phyloP scores from a whole-genome alignment of 768 basidiomycete species.

The Naganishia onofrii region DNA sequence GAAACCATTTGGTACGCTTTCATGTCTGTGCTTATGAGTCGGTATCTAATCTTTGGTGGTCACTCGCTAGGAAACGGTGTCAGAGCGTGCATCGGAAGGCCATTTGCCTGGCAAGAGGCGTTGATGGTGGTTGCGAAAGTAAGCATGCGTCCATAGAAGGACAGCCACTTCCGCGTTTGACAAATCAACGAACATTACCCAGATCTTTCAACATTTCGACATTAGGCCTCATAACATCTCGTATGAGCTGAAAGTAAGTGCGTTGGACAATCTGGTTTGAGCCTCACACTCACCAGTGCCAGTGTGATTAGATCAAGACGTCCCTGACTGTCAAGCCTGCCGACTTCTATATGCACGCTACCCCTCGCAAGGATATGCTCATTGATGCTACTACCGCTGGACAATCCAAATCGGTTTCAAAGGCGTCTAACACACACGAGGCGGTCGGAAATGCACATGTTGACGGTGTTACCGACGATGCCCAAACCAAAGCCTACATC shows the following conservation, averaged over 20 bases:
- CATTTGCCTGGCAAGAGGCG: conserved; percentile 59
- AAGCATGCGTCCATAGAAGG: neutral
- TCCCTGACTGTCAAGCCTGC: conserved; percentile 58
- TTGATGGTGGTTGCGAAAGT: conserved; percentile 53
- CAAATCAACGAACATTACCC: neutral
- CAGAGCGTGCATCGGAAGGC: conserved; percentile 54
- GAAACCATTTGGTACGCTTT: conserved; percentile 33
- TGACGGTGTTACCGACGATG: neutral
- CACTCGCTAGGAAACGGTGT: conserved; percentile 52
- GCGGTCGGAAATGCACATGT: neutral
- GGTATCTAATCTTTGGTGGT: conserved; percentile 48
- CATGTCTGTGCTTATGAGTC: neutral
- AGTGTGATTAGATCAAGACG: conserved; percentile 50
- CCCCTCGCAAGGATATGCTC: conserved; percentile 44
- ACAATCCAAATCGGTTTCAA: no score
- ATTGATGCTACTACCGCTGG: neutral
- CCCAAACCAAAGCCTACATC: neutral
- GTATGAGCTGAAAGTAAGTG: conserved; percentile 51
- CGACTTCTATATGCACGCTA: conserved; percentile 55
- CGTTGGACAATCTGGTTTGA: neutral
- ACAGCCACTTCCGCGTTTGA: neutral
- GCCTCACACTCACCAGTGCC: neutral
- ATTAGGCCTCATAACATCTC: conserved; percentile 55
- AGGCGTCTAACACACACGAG: neutral
- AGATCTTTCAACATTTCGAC: conserved; percentile 57